Base-by-base conservation (phyloP, 129 eudicot species). In the Flaveria trinervia region DNA sequence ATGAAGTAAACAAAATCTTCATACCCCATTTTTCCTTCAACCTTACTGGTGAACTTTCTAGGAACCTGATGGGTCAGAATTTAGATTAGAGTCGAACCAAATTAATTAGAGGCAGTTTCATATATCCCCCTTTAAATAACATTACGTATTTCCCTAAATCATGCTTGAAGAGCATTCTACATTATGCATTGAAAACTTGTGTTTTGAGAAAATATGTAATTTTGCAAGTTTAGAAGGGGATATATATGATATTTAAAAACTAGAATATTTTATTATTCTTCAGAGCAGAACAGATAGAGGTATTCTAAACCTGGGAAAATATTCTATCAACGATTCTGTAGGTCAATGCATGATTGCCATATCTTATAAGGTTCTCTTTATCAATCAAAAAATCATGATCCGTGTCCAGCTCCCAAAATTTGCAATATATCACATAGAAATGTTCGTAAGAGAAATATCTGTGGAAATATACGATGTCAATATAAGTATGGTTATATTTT, bases 361-460 rank as follows among this genome's bases (percentile, higher is more conserved):
- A 90, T 90, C 90, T 87, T 65, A 90, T 85, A 52, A 90, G 92
- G 76, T 90, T 87, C 83, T 90, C 96, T 77, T 90, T 90, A 66
- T 90, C 96, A 68, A 90, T 90, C 77, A 90, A 78, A 71, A 90
- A 87, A 75, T 90, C 96, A 79, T 90, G 96, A 74, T 90, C 96
- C 0, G 96, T 85, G 49, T 90, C 96, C 80, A 90, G 87, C 85
- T 90, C 96, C 96, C 96, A 90, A 72, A 90, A 90, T 77, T 87
- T 90, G 90, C 96, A 90, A 68, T 90, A 90, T 85, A 90, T 90
- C 67, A 90, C 96, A 25, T 90, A 90, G 66, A 90, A 90, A 82
- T 90, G 96, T 52, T 90, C 96, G 69, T 90, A 90, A 20, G 96
- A 90, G 84, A 90, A 90, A 82, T 85, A 87, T 85, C 96, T 90